Conservation (phyloP, 148 eudicot species). For the Fagopyrum homotropicum region DNA sequence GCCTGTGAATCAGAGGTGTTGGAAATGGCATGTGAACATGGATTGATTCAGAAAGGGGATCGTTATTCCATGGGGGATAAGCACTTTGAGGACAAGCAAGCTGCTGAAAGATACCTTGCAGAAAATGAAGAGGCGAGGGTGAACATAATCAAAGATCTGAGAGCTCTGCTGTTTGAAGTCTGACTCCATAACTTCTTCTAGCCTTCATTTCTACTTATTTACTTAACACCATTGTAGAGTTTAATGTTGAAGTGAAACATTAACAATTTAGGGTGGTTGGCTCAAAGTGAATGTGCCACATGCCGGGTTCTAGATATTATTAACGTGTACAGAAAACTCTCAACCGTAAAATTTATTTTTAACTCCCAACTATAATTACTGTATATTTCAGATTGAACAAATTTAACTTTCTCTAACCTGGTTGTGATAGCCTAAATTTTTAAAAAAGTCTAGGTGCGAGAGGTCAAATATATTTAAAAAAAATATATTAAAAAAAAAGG, state of each 20-base stretch:
- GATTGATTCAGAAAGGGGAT: slow-evolving; percentile 48
- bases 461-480: too few species aligned
- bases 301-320: too few species aligned
- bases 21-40: slow-evolving; percentile 77
- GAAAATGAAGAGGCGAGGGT: slow-evolving; percentile 42
- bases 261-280: background rate
- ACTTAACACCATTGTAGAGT: background rate
- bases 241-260: background rate
- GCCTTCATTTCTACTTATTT: background rate
- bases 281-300: too few species aligned
- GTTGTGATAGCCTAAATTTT: too few species aligned
- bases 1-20: slow-evolving; percentile 63
- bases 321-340: too few species aligned
- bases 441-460: too few species aligned
- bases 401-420: too few species aligned
- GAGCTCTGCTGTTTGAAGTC: slow-evolving; percentile 48
- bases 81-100: slow-evolving; percentile 32
- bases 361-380: too few species aligned
- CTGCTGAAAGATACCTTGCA: slow-evolving; percentile 54
- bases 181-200: background rate
- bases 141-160: slow-evolving; percentile 45
- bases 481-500: too few species aligned
- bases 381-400: too few species aligned
- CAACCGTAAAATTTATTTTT: too few species aligned
- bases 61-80: slow-evolving; percentile 46